phyloP scores from a whole-genome alignment of 768 basidiomycete species.

The Gloeophyllum trabeum region DNA sequence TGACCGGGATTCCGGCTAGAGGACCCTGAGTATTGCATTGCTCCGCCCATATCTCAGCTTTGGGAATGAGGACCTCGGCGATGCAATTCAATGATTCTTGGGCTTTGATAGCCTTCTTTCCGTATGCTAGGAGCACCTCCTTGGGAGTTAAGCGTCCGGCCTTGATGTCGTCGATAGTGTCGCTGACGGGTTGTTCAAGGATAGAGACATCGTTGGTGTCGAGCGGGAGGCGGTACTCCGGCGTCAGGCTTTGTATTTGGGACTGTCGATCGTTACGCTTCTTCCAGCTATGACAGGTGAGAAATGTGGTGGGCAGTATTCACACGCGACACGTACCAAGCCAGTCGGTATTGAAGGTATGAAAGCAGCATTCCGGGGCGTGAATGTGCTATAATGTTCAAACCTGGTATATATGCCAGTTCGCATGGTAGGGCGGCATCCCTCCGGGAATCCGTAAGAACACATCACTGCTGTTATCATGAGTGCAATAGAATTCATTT shows the following conservation, averaged over 20 bases:
- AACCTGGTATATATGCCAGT: too few species aligned
- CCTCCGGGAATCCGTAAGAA: too few species aligned
- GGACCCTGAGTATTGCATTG: constrained; percentile 9
- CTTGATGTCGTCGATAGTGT: constrained; percentile 22
- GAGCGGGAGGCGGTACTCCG: background rate
- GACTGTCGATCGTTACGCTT: background rate
- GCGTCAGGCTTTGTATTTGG: background rate
- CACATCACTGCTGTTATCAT: too few species aligned
- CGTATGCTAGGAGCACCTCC: constrained; percentile 26
- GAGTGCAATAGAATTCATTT: too few species aligned
- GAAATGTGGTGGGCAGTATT: constrained; percentile 5
- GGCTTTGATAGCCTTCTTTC: constrained; percentile 26
- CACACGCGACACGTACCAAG: background rate
- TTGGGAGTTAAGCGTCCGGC: constrained; percentile 15
- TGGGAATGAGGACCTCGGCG: constrained; percentile 29
- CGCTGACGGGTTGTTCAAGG: constrained; percentile 23
- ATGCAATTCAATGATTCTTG: constrained; percentile 39
- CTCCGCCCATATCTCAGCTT: constrained; percentile 11
- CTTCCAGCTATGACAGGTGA: constrained; percentile 4
- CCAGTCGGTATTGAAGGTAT: background rate
- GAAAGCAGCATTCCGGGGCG: background rate
- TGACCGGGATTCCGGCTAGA: constrained; percentile 37
- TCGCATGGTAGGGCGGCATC: too few species aligned
- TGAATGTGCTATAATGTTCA: too few species aligned
- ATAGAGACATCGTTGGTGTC: constrained; percentile 17